phyloP scores from a whole-genome alignment of 2,329 filamentous ascomycete species.

The Claviceps pusilla region DNA sequence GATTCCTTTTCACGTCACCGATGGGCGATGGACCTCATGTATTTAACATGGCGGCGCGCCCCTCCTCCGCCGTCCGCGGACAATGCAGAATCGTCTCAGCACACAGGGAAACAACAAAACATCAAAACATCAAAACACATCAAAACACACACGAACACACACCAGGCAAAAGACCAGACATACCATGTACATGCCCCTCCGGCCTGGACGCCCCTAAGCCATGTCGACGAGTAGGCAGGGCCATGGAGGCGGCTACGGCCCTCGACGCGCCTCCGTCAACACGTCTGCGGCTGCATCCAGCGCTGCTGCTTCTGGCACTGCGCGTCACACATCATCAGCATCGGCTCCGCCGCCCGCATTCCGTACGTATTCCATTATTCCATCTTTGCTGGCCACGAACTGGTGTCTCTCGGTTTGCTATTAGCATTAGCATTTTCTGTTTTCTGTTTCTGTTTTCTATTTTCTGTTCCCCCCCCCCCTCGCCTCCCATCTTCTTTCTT shows the following conservation, averaged over 20 bases:
- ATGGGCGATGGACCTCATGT: too few relatives aligned
- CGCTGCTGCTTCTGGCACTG: not conserved
- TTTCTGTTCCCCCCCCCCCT: too few relatives aligned
- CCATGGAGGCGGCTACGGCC: not conserved
- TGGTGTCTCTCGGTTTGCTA: not conserved
- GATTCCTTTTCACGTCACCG: too few relatives aligned
- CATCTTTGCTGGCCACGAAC: not conserved
- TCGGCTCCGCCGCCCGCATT: constrained; percentile 35
- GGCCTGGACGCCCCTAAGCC: not conserved
- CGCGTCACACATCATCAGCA: constrained; percentile 9
- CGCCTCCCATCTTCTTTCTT: not conserved
- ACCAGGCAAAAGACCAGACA: too few relatives aligned
- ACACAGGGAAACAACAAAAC: too few relatives aligned
- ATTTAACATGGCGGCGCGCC: too few relatives aligned
- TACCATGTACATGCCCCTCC: too few relatives aligned
- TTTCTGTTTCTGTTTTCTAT: constrained; percentile 2
- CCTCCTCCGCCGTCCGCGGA: too few relatives aligned
- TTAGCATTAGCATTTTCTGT: not conserved
- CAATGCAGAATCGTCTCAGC: too few relatives aligned
- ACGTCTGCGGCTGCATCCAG: not conserved
- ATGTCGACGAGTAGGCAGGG: not conserved
- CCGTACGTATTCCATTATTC: constrained; percentile 25
- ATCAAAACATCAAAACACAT: too few relatives aligned
- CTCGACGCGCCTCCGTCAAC: not conserved
- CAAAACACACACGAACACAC: too few relatives aligned